These are phyloP conservation scores for Lepiota venenata DNA, from an alignment of 768 basidiomycete species.

Conservation along the genomic window DNA sequence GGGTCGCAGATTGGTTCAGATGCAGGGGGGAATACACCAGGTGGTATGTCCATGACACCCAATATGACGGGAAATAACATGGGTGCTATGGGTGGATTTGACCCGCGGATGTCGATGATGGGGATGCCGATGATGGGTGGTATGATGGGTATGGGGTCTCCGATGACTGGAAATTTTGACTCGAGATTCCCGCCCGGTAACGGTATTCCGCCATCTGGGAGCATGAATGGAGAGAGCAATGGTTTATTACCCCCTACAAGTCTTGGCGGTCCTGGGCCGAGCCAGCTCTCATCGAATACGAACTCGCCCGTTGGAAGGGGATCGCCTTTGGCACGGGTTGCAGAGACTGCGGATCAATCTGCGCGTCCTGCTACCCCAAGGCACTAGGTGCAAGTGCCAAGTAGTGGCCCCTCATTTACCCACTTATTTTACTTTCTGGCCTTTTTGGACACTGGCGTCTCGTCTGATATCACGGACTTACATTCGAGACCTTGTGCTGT, in stretches of 20 bases:
- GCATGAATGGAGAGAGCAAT: slow-evolving; percentile 21
- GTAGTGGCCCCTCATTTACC: background rate
- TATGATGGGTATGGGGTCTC: slow-evolving; percentile 25
- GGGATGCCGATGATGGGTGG: slow-evolving; percentile 37
- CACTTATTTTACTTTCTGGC: background rate
- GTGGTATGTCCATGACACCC: slow-evolving; percentile 38
- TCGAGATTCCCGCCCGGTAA: slow-evolving; percentile 46
- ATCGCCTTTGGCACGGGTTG: slow-evolving; percentile 44
- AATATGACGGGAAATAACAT: slow-evolving; percentile 54
- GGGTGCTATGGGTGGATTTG: slow-evolving; percentile 39
- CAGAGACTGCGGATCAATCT: slow-evolving; percentile 21
- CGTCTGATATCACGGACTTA: background rate
- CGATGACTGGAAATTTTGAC: slow-evolving; percentile 65
- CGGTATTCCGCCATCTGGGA: slow-evolving; percentile 20
- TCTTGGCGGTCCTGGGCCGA: slow-evolving; percentile 14
- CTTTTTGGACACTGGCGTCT: background rate
- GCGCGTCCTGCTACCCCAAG: slow-evolving; percentile 37
- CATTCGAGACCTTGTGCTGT: background rate
- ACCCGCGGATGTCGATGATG: slow-evolving; percentile 85
- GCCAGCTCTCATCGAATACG: slow-evolving; percentile 38
- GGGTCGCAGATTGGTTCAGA: slow-evolving; percentile 68
- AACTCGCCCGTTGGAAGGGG: slow-evolving; percentile 51
- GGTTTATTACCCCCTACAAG: slow-evolving; percentile 35
- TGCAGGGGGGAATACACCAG: slow-evolving; percentile 36
- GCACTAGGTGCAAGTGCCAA: slow-evolving; percentile 1